Evolutionary conservation across 2,329 filamentous ascomycete species (phyloP).

Genomic region (Penicillium janthinellum): DNA sequence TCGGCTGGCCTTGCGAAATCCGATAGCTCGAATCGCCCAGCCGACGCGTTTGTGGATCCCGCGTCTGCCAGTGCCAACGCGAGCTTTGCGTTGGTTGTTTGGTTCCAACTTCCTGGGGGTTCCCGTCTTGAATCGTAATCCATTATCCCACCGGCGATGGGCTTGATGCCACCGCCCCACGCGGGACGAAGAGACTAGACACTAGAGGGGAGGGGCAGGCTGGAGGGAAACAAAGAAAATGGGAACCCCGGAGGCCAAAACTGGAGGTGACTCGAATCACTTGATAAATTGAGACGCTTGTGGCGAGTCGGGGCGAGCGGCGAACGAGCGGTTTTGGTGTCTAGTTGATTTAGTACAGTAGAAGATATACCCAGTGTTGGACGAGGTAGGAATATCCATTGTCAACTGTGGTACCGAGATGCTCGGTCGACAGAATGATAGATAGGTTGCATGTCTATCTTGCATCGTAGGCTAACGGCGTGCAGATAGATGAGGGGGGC

Average conservation of each 20-base stretch:
- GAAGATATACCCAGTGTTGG: not conserved
- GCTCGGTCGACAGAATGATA: not conserved
- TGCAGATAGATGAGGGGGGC: not conserved
- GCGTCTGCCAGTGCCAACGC: conserved; percentile 18
- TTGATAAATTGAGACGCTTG: not conserved
- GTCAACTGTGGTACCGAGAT: not conserved
- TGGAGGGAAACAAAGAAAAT: conserved; percentile 13
- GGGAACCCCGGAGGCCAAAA: not conserved
- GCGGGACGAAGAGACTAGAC: conserved; percentile 12
- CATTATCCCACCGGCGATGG: no score
- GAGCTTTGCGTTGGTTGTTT: conserved; percentile 13
- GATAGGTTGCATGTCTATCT: not conserved
- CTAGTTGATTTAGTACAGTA: not conserved
- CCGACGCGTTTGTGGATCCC: conserved; percentile 24
- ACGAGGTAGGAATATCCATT: not conserved
- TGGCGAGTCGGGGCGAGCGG: not conserved
- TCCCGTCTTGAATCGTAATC: no score
- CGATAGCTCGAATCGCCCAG: conserved; percentile 17
- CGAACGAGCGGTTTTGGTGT: not conserved
- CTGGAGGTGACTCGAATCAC: not conserved
- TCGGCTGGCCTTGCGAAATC: not conserved
- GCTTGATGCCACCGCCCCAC: conserved; percentile 19
- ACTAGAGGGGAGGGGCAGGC: not conserved
- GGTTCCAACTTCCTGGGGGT: not conserved
- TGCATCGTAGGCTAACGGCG: not conserved